Evolutionary conservation across 2,329 filamentous ascomycete species (phyloP), one percentile per base, ranked within the genome.

Genomic region (Pseudogymnoascus sp.): DNA sequence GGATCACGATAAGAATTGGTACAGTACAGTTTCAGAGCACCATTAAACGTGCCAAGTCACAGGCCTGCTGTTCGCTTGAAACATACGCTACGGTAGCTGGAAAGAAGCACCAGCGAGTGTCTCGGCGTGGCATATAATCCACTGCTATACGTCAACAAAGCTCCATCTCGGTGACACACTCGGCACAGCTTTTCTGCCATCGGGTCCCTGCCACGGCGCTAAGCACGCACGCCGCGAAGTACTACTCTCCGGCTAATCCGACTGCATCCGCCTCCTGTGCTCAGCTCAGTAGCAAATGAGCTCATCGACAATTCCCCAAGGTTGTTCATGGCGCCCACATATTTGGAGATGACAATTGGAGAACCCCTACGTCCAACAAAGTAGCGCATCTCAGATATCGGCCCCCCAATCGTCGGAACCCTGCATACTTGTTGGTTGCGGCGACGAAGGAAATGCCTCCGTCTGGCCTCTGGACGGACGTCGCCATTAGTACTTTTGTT

Each of bases 51-150:
- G 47, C 47, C 47, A 54, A 54, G 47, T 54, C 47, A 54, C 32
- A 54, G 28, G n/a, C 47, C n/a, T 28, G 20, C 16, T 54, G 25
- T 30, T 32, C 47, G 47, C 6, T 54, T 54, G 47, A 54, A 54
- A 54, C 47, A 34, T 18, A 32, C 47, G 12, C 47, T 12, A 14
- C 47, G 16, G 28, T 4, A 54, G 47, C 28, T 54, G 47, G 16
- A 54, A 54, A 54, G 47, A 54, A 54, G 47, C 47, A 54, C 28
- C 47, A 20, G 4, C 28, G 47, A 54, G n/a, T 54, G 47, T 54
- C 28, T 54, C 47, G 47, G 47, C 47, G 28, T 54, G 47, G 16
- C 28, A 32, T 54, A 54, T 20, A 54, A 54, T 34, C 47, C 47
- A 54, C 47, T 54, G 25, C 16, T 14, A 54, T 54, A 54, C 47